These are phyloP conservation scores for Fusarium begoniae DNA, from an alignment of 2,329 filamentous ascomycete species.

Conservation along the genomic window DNA sequence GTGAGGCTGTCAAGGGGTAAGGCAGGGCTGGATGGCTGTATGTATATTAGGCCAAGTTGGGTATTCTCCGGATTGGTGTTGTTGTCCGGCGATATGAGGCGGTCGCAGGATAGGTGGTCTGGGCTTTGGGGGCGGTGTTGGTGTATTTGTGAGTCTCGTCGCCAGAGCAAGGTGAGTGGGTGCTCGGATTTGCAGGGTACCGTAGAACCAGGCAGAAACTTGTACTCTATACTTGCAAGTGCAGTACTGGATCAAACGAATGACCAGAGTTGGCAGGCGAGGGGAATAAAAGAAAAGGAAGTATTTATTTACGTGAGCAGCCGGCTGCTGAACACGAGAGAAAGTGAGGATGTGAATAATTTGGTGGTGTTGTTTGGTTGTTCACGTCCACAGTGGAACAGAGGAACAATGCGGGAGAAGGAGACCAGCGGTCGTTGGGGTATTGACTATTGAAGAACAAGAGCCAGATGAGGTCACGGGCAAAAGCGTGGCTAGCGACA, in stretches of 20 bases:
- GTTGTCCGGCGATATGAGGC: constrained; percentile 25
- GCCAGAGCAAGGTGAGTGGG: constrained; percentile 39
- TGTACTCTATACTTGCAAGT: constrained; percentile 37
- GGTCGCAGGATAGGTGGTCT: constrained; percentile 37
- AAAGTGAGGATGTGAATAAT: constrained; percentile 26
- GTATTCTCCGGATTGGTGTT: constrained; percentile 26
- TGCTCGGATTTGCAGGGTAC: constrained; percentile 38
- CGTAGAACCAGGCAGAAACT: constrained; percentile 41
- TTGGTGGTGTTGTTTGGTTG: constrained; percentile 39
- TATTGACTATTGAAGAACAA: constrained; percentile 42
- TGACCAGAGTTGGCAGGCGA: constrained; percentile 33
- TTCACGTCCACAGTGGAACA: constrained; percentile 42
- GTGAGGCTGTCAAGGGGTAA: constrained; percentile 36
- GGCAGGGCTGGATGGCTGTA: constrained; percentile 36
- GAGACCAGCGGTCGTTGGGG: constrained; percentile 34
- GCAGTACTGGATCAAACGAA: constrained; percentile 37
- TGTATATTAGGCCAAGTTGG: constrained; percentile 37
- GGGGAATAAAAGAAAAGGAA: background rate
- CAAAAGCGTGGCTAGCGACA: constrained; percentile 30
- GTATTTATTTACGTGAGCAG: constrained; percentile 40
- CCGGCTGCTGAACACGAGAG: constrained; percentile 44
- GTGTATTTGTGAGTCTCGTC: constrained; percentile 32
- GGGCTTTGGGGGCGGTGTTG: constrained; percentile 42
- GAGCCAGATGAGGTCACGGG: constrained; percentile 44
- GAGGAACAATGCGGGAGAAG: constrained; percentile 41